A percentile compares a stretch with the other conserved stretches of the same genome.
phyloP scores from a whole-genome alignment of 352 stramenopile species.

The Globisporangium perplexum region DNA sequence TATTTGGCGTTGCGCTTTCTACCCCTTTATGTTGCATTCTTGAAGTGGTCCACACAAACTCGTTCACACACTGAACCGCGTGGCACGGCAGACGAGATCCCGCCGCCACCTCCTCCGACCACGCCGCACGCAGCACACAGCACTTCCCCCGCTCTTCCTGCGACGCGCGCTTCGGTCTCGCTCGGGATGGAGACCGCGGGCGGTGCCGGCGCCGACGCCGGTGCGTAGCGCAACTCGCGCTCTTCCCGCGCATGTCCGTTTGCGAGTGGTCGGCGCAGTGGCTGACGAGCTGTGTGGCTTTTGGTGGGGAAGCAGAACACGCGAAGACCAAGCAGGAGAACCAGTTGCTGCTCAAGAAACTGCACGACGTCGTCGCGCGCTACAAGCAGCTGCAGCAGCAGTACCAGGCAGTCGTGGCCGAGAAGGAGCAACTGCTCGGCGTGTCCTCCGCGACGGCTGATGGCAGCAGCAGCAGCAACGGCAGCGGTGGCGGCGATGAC shows the following conservation, averaged over 20 bases:
- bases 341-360: conserved; percentile 45
- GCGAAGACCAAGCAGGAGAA: conserved; percentile 51
- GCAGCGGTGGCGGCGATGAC: conserved; percentile 1
- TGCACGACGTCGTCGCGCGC: conserved; percentile 47
- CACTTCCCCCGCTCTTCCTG: neutral
- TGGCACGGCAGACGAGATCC: conserved; percentile 3
- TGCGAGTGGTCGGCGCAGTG: neutral
- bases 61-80: no score
- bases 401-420: conserved; percentile 29
- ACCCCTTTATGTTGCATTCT: neutral
- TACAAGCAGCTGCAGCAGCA: conserved; percentile 49
- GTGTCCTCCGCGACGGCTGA: neutral
- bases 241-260: neutral
- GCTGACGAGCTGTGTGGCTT: neutral
- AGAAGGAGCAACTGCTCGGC: conserved; percentile 14
- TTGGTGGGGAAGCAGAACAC: conserved; percentile 9
- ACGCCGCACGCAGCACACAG: no score
- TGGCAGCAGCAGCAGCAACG: neutral
- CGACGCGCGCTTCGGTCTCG: neutral
- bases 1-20: neutral
- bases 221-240: neutral
- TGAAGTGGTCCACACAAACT: neutral
- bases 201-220: neutral
- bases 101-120: neutral
- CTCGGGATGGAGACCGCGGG: conserved; percentile 4